Evolutionary conservation across 2,329 filamentous ascomycete species (phyloP).

Genomic region (Rhytidhysteron rufulum): DNA sequence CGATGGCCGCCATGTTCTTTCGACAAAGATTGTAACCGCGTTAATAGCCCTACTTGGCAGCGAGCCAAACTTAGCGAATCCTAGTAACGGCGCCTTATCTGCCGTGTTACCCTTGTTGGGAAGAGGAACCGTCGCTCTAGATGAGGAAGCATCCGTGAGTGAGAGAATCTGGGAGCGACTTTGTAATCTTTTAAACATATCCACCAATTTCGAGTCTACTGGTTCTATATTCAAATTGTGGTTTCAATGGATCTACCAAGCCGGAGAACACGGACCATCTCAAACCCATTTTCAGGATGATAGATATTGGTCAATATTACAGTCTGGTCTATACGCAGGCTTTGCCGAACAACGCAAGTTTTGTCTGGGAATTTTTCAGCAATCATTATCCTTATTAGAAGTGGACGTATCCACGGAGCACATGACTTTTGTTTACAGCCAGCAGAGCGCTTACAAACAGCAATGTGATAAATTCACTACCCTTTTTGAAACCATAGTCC

Average conservation of each 20-base stretch:
- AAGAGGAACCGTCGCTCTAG: slow-evolving; percentile 5
- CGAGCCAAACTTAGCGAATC: slow-evolving; percentile 15
- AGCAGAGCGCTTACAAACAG: slow-evolving; percentile 13
- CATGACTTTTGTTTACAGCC: slow-evolving; percentile 18
- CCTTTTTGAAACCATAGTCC: slow-evolving; percentile 46
- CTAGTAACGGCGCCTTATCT: slow-evolving; percentile 23
- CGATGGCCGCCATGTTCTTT: neutral
- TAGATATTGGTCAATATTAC: slow-evolving; percentile 39
- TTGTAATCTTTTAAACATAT: slow-evolving; percentile 12
- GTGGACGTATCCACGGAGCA: slow-evolving; percentile 18
- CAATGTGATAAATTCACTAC: slow-evolving; percentile 43
- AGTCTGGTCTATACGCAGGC: slow-evolving; percentile 37
- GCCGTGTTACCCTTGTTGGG: slow-evolving; percentile 19
- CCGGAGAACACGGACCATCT: slow-evolving; percentile 11
- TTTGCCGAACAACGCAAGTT: slow-evolving; percentile 45
- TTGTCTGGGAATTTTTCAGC: slow-evolving; percentile 42
- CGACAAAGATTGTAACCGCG: neutral
- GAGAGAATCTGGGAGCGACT: slow-evolving; percentile 22
- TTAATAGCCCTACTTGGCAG: slow-evolving; percentile 18
- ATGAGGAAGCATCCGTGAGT: slow-evolving; percentile 1
- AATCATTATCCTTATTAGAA: slow-evolving; percentile 33
- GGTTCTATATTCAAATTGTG: slow-evolving; percentile 25
- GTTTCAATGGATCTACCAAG: slow-evolving; percentile 34
- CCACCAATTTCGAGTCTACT: slow-evolving; percentile 13
- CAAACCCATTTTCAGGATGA: slow-evolving; percentile 21